These are phyloP conservation scores for Aureobasidium sp. DNA, from an alignment of 2,329 filamentous ascomycete species.

Conservation along the genomic window DNA sequence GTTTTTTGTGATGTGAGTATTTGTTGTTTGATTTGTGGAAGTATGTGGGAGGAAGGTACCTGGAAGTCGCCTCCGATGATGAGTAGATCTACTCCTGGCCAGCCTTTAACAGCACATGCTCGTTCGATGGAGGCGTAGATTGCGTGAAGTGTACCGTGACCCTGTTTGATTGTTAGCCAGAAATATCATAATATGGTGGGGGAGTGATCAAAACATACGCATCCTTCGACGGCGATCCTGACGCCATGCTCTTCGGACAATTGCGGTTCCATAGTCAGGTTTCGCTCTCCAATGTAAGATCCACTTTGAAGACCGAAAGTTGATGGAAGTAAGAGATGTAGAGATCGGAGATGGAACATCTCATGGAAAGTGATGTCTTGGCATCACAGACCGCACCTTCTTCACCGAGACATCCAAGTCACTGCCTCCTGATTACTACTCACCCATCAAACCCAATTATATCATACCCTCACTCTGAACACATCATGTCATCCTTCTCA, in stretches of 20 bases:
- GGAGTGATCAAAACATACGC: conserved; percentile 45
- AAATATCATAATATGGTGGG: neutral
- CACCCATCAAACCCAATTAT: too few species aligned
- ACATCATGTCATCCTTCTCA: neutral
- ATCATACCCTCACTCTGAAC: too few species aligned
- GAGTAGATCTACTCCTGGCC: conserved; percentile 76
- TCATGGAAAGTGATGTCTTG: conserved; percentile 1
- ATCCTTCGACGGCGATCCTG: conserved; percentile 78
- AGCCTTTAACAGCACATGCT: conserved; percentile 61
- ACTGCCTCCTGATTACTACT: neutral
- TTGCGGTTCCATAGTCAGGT: neutral
- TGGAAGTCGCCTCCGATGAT: conserved; percentile 98
- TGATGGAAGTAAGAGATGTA: neutral
- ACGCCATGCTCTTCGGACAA: conserved; percentile 37
- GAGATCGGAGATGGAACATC: neutral
- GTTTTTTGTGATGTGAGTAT: neutral
- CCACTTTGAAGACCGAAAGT: neutral
- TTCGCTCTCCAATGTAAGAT: too few species aligned
- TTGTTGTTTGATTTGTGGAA: neutral
- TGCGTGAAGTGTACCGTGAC: conserved; percentile 82
- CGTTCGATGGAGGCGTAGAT: conserved; percentile 75
- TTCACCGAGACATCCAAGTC: neutral
- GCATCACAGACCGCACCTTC: neutral
- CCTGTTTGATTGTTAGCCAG: conserved; percentile 42
- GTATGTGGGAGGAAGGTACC: conserved; percentile 33